Evolutionary conservation across 129 eudicot genomes (phyloP), one percentile per base, ranked within the genome.

Genomic region (Arctium lappa): DNA sequence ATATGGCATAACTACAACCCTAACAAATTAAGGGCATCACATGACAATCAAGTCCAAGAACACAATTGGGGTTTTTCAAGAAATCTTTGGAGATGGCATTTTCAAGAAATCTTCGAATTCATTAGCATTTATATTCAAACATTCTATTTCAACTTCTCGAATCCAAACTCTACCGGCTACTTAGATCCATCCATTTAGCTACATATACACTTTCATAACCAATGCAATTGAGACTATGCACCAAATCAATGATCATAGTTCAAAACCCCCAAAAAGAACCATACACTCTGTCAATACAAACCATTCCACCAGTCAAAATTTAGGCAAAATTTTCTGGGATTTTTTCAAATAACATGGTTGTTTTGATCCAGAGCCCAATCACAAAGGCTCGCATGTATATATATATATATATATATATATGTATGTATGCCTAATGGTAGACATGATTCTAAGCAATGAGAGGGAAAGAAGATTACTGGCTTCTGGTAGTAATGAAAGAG

Each of bases 401-500:
- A 27, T 53, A 36, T 50, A 30, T 60, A 16, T 60, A 13, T 3
- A 56, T 5, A 60, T 69, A 62, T 50, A 13, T 10, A 63, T 15
- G 30, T 44, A 53, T 66, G 38, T 7, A 36, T 2, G 9, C 5
- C 37, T 72, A 11, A 36, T 8, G 38, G 22, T 31, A 2, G 9
- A 75, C 12, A 82, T 42, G 76, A 80, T 74, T 69, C 2, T 33
- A 83, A 80, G 4, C 30, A 72, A 18, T 18, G 38, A 53, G 3
- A 75, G 36, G 37, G 15, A 15, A 7, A 60, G 3, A 50, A 44
- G 69, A 79, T 89, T 89, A 93, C 99, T 27, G 99, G 99, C 80
- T 91, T 95, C 73, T 95, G 97, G 82, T 95, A 95, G 80, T 88
- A 95, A 75, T 95, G 85, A 68, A 95, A 95, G n/a, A 95, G 88